Base-by-base conservation (phyloP, 148 eudicot genomes). In the Cornus florida region DNA sequence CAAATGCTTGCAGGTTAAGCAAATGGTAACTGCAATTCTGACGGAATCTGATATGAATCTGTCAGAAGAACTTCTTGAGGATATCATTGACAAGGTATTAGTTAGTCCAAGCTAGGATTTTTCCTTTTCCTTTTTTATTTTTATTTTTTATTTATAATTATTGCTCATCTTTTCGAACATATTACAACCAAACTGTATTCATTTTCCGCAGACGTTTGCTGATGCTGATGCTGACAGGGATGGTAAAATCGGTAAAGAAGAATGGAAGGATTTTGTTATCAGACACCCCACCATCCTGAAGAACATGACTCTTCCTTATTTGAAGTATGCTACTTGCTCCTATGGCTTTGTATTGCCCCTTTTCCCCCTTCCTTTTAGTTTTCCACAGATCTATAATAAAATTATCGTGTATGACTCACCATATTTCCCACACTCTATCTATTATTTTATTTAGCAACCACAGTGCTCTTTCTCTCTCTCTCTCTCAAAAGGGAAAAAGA, bases 251-350 rank as follows among this genome's bases (percentile, higher is more conserved):
- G 80, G 82, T 72, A 92, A 87, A 76, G 91, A 85, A 7, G 99
- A 96, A 41, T 96, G 98, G 99, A 91, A 91, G 72, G 82, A 78
- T 39, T 93, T 92, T 84, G 97, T 86, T 77, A 70, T 84, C 76
- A 84, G 88, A 57, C 74, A 87, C 78, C 99, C 99, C 11, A 81
- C 83, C 67, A 90, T 96, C 53, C 72, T 96, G 80, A 91, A 83
- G 86, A 92, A 96, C 88, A 93, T 96, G 99, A 96, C 97, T 79
- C 91, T 96, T 82, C 98, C 94, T 60, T 91, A 93, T 78, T 82
- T 96, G 77, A 93, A 83, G 99, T 95, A 89, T 39, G 92, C 57
- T 74, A 43, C 64, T 85, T 60, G 69, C 72, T 24, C 64, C 22
- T 43, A 12, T 67, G 17, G 3, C 59, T 53, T 53, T 19, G 7